These are phyloP conservation scores for Eurotiales sp. DNA, from an alignment of 2,329 filamentous ascomycete species.

Conservation along the genomic window DNA sequence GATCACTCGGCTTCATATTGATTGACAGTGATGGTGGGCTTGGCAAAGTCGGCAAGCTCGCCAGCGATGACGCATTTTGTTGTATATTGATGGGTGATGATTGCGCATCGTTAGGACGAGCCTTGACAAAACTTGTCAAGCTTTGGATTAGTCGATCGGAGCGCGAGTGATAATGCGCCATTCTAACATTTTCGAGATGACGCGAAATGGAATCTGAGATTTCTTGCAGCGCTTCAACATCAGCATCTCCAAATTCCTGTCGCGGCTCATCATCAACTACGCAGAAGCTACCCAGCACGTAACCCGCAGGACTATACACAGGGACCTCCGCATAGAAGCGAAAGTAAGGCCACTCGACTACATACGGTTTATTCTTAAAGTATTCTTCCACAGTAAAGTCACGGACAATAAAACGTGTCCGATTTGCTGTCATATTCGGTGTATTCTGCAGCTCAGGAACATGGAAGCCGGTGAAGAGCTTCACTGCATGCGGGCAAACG, in stretches of 20 bases:
- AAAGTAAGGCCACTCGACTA: constrained; percentile 29
- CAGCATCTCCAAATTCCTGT: constrained; percentile 32
- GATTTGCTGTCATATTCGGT: constrained; percentile 24
- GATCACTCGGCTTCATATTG: neutral
- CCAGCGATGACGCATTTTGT: neutral
- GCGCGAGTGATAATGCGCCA: constrained; percentile 51
- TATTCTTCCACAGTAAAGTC: constrained; percentile 34
- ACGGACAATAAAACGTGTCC: constrained; percentile 33
- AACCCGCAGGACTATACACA: constrained; percentile 52
- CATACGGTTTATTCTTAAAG: constrained; percentile 33
- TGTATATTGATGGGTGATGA: neutral
- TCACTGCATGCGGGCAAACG: constrained; percentile 7
- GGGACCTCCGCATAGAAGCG: constrained; percentile 59
- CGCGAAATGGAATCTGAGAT: constrained; percentile 55
- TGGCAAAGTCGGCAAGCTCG: neutral
- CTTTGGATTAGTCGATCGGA: constrained; percentile 56
- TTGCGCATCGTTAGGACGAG: constrained; percentile 16
- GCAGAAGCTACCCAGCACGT: constrained; percentile 57
- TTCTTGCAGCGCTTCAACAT: constrained; percentile 51
- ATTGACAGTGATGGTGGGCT: neutral
- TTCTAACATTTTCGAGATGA: constrained; percentile 56
- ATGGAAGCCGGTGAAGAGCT: constrained; percentile 17
- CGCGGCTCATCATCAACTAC: constrained; percentile 56
- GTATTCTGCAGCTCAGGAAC: constrained; percentile 17
- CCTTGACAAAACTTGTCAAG: constrained; percentile 50